Evolutionary conservation across 306 rosid species (phyloP), one percentile per base, ranked within the genome.

Genomic region (Vigna radiata): DNA sequence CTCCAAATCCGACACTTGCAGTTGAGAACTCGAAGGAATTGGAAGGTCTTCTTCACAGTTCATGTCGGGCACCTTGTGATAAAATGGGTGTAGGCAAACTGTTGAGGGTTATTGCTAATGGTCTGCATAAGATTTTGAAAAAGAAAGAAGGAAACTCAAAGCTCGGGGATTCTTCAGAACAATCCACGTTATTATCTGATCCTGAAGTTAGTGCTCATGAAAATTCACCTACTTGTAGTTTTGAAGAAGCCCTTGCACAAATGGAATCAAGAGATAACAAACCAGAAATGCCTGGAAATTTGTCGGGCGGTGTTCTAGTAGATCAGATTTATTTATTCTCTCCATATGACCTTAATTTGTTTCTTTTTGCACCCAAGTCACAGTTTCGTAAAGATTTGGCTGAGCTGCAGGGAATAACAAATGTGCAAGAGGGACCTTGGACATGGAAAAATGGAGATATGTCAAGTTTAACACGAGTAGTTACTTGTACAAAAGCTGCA

Each of bases 351-450:
- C 94, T 92, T 62, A 95, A 89, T 78, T 64, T 55, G 23, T 47
- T 83, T 73, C 93, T 92, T 74, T 94, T 95, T 72, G 81, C 87
- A 23, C 93, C 98, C 0, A 71, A 73, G 73, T 90, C 97, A 12
- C 90, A 88, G 83, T 90, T 95, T 76, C 70, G 79, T 85, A 92
- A 75, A 76, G 93, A 87, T 49, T 71, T 95, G 25, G 92, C 90
- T 52, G 94, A 86, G 52, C 56, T 81, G 44, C 90, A 92, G 72
- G 95, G 90, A 50, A 83, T 87, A 68, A 86, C 79, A 81, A 83
- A 88, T 80, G 10, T 88, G 74, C 86, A 86, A 53, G 96, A 90
- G 54, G 95, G 96, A 50, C 83, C 85, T 55, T 95, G 98, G 98
- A 48, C 68, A 5, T 87, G 91, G 95, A 90, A 87, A 82, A 61